phyloP scores from a whole-genome alignment of 345 rosid genomes.

The Lumnitzera littorea region DNA sequence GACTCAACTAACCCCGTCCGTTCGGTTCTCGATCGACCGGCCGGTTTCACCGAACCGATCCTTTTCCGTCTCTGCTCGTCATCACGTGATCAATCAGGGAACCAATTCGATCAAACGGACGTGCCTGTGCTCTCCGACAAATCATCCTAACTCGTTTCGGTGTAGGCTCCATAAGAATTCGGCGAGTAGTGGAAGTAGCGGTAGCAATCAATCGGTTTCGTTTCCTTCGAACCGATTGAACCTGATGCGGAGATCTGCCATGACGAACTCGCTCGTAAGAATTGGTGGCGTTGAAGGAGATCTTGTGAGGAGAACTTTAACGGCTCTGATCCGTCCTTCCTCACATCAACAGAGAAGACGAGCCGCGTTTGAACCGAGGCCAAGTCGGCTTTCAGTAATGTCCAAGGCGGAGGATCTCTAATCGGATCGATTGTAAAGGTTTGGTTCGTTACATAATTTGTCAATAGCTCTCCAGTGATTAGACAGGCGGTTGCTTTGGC shows the following conservation, averaged over 20 bases:
- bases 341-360: slow-evolving; percentile 75
- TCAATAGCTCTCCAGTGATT: too few species aligned
- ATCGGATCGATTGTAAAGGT: not conserved
- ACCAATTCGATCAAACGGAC: slow-evolving; percentile 33
- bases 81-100: slow-evolving; percentile 17
- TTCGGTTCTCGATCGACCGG: slow-evolving; percentile 56
- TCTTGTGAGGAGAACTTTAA: slow-evolving; percentile 73
- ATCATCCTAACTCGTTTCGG: slow-evolving; percentile 81
- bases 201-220: slow-evolving; percentile 16
- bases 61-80: slow-evolving; percentile 28
- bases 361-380: slow-evolving; percentile 54
- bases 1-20: slow-evolving; percentile 29
- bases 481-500: too few species aligned
- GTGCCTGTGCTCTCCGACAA: slow-evolving; percentile 90
- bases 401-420: slow-evolving; percentile 35
- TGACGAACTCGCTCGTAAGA: slow-evolving; percentile 81
- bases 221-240: slow-evolving; percentile 51
- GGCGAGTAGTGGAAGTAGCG: slow-evolving; percentile 10
- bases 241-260: slow-evolving; percentile 70
- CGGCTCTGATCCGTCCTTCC: slow-evolving; percentile 80
- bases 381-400: slow-evolving; percentile 72
- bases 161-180: slow-evolving; percentile 64
- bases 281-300: slow-evolving; percentile 98
- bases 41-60: slow-evolving; percentile 52
- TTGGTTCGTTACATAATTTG: too few species aligned